A percentile compares a stretch with the other conserved stretches of the same genome.
These are phyloP conservation scores for Simmondsia chinensis DNA, from an alignment of 148 eudicot species.

Conservation along the genomic window DNA sequence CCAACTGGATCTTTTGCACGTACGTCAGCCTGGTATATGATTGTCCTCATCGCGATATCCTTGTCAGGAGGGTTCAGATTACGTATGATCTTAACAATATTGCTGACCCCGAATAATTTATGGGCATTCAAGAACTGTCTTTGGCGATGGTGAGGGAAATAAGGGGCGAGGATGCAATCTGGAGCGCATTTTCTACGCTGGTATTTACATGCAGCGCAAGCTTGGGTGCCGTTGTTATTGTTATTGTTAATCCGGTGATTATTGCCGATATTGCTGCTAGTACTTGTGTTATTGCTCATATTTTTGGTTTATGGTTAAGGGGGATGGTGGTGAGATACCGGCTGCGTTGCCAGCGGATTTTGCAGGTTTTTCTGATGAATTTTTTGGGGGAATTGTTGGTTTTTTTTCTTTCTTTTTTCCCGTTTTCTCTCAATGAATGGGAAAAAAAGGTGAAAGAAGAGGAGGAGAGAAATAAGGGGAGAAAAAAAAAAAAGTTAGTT, in stretches of 20 bases:
- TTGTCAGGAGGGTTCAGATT: not conserved
- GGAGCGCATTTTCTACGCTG: slow-evolving; percentile 72
- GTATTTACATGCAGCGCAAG: slow-evolving; percentile 86
- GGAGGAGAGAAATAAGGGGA: slow-evolving; percentile 30
- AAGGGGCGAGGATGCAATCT: slow-evolving; percentile 70
- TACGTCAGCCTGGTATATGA: slow-evolving; percentile 2
- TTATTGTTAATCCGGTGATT: slow-evolving; percentile 1
- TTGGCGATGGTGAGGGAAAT: slow-evolving; percentile 68
- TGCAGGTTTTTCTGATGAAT: slow-evolving; percentile 18
- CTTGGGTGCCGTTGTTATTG: slow-evolving; percentile 38
- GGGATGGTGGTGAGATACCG: slow-evolving; percentile 34
- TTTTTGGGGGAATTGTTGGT: slow-evolving; percentile 17
- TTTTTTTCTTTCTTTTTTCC: slow-evolving; percentile 19
- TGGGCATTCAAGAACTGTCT: slow-evolving; percentile 73
- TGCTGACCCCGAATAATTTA: slow-evolving; percentile 25
- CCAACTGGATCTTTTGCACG: slow-evolving; percentile 10
- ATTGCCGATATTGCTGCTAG: slow-evolving; percentile 7
- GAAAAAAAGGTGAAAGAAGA: slow-evolving; percentile 1
- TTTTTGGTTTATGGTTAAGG: slow-evolving; percentile 8
- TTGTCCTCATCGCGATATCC: slow-evolving; percentile 5
- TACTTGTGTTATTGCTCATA: slow-evolving; percentile 1
- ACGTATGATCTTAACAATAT: slow-evolving; percentile 7
- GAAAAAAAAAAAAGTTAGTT: slow-evolving; percentile 4
- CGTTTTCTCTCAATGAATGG: slow-evolving; percentile 27
- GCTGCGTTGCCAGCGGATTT: slow-evolving; percentile 62